Conservation (phyloP, 352 stramenopile genomes). For the Phytopythium aichiense region DNA sequence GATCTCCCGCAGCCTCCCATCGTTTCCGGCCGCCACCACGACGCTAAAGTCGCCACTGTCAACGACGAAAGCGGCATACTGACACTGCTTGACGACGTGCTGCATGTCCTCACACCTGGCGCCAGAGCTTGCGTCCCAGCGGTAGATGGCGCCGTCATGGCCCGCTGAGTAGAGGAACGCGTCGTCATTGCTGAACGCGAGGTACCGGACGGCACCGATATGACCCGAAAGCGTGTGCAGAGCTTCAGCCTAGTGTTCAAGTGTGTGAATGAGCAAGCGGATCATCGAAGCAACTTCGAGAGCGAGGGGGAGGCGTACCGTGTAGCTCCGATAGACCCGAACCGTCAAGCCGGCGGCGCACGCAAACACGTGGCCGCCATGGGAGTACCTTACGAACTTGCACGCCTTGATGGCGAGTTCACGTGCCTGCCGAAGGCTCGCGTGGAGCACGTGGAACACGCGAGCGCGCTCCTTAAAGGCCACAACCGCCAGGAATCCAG, state of each 20-base stretch:
- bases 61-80: constrained; percentile 55
- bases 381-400: constrained; percentile 48
- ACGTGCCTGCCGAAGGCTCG: constrained; percentile 54
- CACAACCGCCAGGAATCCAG: constrained; percentile 66
- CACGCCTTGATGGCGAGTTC: constrained; percentile 70
- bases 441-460: constrained; percentile 69
- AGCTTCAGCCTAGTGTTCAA: constrained; percentile 34
- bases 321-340: constrained; percentile 59
- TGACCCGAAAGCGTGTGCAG: constrained; percentile 77
- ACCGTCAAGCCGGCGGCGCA: constrained; percentile 66
- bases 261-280: not conserved
- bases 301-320: constrained; percentile 18
- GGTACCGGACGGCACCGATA: constrained; percentile 62
- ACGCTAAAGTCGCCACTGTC: constrained; percentile 46
- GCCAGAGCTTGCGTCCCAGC: constrained; percentile 57
- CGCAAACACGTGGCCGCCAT: constrained; percentile 74
- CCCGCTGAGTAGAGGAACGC: constrained; percentile 70
- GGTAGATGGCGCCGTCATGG: constrained; percentile 79
- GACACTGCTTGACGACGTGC: constrained; percentile 72
- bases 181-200: constrained; percentile 73
- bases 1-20: constrained; percentile 68
- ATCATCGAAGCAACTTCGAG: not conserved
- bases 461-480: constrained; percentile 78
- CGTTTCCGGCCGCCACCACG: constrained; percentile 52
- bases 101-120: constrained; percentile 70